These are phyloP conservation scores for Cucurbita argyrosperma DNA, from an alignment of 306 rosid genomes.

Conservation along the genomic window DNA sequence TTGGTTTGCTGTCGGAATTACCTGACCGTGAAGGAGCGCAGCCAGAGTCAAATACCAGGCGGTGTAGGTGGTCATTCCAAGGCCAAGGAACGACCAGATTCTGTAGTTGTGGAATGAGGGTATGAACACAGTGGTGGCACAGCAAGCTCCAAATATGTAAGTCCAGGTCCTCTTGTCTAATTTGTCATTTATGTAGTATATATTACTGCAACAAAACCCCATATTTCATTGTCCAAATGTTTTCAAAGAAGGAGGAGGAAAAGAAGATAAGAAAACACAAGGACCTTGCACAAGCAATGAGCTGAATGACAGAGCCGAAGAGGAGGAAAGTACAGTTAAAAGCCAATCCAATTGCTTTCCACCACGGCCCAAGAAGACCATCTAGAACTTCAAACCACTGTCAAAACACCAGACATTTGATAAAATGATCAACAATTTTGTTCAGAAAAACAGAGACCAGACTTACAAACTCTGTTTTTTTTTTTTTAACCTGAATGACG, in stretches of 20 bases:
- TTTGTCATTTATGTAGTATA: constrained; percentile 39
- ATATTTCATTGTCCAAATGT: no score
- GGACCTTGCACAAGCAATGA: constrained; percentile 68
- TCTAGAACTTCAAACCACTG: constrained; percentile 70
- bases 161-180: constrained; percentile 71
- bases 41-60: constrained; percentile 62
- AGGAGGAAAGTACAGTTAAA: constrained; percentile 62
- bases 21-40: constrained; percentile 47
- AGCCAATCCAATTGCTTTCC: constrained; percentile 52
- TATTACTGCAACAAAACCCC: constrained; percentile 23
- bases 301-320: constrained; percentile 58
- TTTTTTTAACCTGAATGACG: constrained; percentile 38
- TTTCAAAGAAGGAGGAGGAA: not conserved
- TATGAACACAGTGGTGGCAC: constrained; percentile 34
- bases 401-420: not conserved
- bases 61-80: constrained; percentile 58
- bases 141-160: constrained; percentile 56
- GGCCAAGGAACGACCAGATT: constrained; percentile 27
- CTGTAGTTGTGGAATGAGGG: no score
- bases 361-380: constrained; percentile 47
- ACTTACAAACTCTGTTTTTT: not conserved
- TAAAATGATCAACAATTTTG: not conserved
- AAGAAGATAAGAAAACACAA: not conserved
- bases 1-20: not conserved
- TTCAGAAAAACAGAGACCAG: no score